A percentile compares a stretch with the other conserved stretches of the same genome.
These are phyloP conservation scores for Suillus weaverae DNA, from an alignment of 768 basidiomycete genomes.

Conservation along the genomic window DNA sequence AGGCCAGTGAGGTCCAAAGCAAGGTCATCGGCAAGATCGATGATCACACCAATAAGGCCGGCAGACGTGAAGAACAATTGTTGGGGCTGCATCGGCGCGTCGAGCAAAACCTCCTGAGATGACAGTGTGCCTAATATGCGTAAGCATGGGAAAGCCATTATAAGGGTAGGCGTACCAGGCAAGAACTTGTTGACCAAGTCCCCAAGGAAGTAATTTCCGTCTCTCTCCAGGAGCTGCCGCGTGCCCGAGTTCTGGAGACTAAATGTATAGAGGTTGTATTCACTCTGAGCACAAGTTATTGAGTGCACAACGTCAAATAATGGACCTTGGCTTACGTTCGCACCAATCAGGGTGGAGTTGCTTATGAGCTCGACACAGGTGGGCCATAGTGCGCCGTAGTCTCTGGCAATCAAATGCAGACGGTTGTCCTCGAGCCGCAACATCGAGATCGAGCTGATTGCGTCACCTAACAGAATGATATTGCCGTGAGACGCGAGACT, in stretches of 20 bases:
- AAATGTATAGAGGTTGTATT: conserved; percentile 69
- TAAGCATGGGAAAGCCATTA: conserved; percentile 1
- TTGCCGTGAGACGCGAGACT: conserved; percentile 58
- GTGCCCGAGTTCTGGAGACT: conserved; percentile 44
- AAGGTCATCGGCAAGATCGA: conserved; percentile 55
- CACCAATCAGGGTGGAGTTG: conserved; percentile 60
- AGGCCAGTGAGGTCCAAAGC: conserved; percentile 64
- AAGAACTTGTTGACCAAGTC: conserved; percentile 80
- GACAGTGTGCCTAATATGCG: conserved; percentile 52
- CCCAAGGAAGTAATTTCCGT: conserved; percentile 72
- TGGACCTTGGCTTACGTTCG: conserved; percentile 57
- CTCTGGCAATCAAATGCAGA: conserved; percentile 60
- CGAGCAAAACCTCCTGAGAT: conserved; percentile 42
- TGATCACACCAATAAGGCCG: conserved; percentile 75
- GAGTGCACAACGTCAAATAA: conserved; percentile 4
- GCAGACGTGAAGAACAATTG: conserved; percentile 77
- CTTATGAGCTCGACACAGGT: conserved; percentile 60
- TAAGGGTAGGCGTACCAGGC: conserved; percentile 44
- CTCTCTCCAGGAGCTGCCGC: conserved; percentile 52
- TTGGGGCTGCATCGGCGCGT: conserved; percentile 48
- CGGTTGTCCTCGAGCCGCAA: conserved; percentile 49
- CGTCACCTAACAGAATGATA: conserved; percentile 72
- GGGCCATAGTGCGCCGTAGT: conserved; percentile 78
- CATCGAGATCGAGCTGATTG: conserved; percentile 75
- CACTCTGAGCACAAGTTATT: conserved; percentile 44